A percentile compares a stretch with the other conserved stretches of the same genome.
Conservation (phyloP, 1,284 basidiomycete genomes). For the Ustilago shanxiensis region DNA sequence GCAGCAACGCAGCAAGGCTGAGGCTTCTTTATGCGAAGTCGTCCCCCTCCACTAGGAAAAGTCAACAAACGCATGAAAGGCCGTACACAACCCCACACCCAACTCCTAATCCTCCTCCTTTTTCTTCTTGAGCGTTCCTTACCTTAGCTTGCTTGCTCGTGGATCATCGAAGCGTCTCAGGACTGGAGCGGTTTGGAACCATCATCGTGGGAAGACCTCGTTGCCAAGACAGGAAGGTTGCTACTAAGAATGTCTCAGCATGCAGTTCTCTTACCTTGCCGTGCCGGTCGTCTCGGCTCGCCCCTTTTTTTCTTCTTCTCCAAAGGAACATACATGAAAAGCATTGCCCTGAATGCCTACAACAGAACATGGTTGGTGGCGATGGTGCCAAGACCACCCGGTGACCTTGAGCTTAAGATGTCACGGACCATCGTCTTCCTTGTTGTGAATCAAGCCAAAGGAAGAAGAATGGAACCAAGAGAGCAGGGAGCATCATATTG, state of each 20-base stretch:
- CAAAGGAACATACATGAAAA: neutral
- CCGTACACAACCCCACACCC: neutral
- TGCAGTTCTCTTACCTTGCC: slow-evolving; percentile 12
- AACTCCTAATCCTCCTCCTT: no score
- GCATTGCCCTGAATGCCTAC: neutral
- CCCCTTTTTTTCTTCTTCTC: neutral
- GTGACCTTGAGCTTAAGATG: slow-evolving; percentile 17
- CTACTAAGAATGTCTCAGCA: neutral
- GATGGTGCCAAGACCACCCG: slow-evolving; percentile 33
- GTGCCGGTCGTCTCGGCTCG: slow-evolving; percentile 17
- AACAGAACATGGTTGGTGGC: slow-evolving; percentile 6
- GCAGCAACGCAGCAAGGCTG: neutral
- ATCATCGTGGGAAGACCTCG: neutral
- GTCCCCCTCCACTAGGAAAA: neutral
- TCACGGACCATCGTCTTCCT: slow-evolving; percentile 18
- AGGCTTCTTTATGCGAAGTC: neutral
- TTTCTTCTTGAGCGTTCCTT: slow-evolving; percentile 2
- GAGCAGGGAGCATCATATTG: neutral
- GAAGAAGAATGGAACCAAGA: neutral
- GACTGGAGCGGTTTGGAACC: neutral
- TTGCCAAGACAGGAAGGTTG: neutral
- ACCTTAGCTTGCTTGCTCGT: slow-evolving; percentile 2
- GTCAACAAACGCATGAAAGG: neutral
- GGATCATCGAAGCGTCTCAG: neutral
- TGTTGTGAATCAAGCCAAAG: neutral